Percentiles rank a stretch among this genome's conserved stretches.
These are phyloP conservation scores for Pilobolus umbonatus DNA, from an alignment of 192 early-diverging fungal genomes.

Conservation along the genomic window DNA sequence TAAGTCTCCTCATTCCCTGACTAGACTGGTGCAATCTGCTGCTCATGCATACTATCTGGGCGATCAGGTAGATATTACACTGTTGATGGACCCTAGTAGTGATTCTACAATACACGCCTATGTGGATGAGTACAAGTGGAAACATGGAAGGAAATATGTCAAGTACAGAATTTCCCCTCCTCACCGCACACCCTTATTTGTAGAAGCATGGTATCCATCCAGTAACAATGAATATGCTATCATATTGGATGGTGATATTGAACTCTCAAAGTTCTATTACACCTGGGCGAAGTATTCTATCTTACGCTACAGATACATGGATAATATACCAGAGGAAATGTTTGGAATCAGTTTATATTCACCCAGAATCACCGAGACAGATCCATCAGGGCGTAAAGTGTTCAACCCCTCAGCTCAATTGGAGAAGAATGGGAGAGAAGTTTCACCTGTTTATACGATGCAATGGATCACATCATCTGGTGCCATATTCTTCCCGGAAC, in stretches of 20 bases:
- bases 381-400: constrained; percentile 33
- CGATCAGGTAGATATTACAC: constrained; percentile 41
- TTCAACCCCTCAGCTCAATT: constrained; percentile 41
- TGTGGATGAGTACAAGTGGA: constrained; percentile 42
- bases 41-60: constrained; percentile 44
- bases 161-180: constrained; percentile 44
- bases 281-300: constrained; percentile 48
- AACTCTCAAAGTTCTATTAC: constrained; percentile 52
- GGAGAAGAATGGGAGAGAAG: no score
- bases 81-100: constrained; percentile 49
- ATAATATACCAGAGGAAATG: constrained; percentile 11
- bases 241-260: constrained; percentile 50
- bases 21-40: constrained; percentile 44
- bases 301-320: constrained; percentile 46
- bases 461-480: constrained; percentile 52
- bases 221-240: constrained; percentile 50
- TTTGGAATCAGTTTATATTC: constrained; percentile 55
- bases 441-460: constrained; percentile 44
- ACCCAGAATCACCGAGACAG: constrained; percentile 43
- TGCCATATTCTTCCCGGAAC: constrained; percentile 54
- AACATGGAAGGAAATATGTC: constrained; percentile 39
- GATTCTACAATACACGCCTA: constrained; percentile 45
- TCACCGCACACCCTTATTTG: constrained; percentile 45
- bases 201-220: constrained; percentile 55
- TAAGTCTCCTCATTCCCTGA: constrained; percentile 41